Percentiles rank a stretch among this genome's conserved stretches.
Conservation (phyloP, 2,329 filamentous ascomycete species). For the Cryphonectria carpinicola region DNA sequence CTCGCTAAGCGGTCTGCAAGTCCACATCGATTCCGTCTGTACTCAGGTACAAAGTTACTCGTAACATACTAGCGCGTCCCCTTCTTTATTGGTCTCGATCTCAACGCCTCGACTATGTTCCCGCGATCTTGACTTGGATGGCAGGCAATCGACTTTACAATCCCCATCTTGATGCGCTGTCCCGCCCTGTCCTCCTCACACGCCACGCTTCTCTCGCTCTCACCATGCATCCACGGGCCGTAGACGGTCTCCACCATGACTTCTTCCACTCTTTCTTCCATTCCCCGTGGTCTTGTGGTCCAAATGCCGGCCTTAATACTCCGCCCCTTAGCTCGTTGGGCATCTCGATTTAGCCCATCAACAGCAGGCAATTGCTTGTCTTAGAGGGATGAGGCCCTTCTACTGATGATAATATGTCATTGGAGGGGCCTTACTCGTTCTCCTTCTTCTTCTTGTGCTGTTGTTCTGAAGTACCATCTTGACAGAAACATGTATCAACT, state of each 20-base stretch:
- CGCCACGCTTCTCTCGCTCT: not conserved
- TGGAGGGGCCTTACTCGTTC: not conserved
- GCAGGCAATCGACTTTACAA: not conserved
- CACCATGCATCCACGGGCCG: not conserved
- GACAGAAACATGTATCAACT: not conserved
- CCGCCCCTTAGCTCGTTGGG: not conserved
- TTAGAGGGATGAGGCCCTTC: not conserved
- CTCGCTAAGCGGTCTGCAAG: slow-evolving; percentile 4
- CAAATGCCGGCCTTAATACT: not conserved
- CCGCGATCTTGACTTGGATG: not conserved
- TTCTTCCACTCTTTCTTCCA: not conserved
- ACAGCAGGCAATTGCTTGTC: not conserved
- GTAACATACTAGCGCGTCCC: not conserved
- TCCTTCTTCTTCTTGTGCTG: not conserved
- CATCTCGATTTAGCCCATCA: slow-evolving; percentile 9
- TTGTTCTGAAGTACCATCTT: not conserved
- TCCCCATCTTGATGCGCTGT: not conserved
- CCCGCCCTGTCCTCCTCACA: not conserved
- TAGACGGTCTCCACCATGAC: not conserved
- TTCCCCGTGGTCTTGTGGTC: not conserved
- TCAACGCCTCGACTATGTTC: not conserved
- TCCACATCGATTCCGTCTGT: too few relatives aligned
- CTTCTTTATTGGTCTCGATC: not conserved
- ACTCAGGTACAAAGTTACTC: not conserved
- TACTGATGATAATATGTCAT: not conserved